Evolutionary conservation across 1,284 basidiomycete genomes (phyloP), one percentile per base, ranked within the genome.

Genomic region (Cutaneotrichosporon dermatis): DNA sequence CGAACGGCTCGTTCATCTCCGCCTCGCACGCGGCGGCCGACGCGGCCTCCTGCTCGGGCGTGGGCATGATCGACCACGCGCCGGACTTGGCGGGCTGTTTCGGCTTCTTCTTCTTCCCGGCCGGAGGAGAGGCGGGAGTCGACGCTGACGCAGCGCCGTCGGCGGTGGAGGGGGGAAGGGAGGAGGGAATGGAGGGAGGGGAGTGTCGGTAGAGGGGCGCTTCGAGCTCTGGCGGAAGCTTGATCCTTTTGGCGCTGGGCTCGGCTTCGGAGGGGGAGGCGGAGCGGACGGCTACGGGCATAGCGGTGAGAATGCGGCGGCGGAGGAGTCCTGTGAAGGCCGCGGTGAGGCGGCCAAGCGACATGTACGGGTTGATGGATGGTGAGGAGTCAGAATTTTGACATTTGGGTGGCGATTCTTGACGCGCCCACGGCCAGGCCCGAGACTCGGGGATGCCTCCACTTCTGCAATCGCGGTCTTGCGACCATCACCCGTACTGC

Each of bases 1-100:
- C 76, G 48, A 77, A 52, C 6, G 73, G 69, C 13, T 64, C 40
- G 0, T 25, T 36, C 75, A 79, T 78, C 36, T 70, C 58, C 41
- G 59, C 63, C 51, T 68, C 68, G 9, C 59, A 37, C 3, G 25
- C 37, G 2, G 55, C 58, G 3, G 55, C 40, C 1, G 48, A 52
- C 41, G 46, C 52, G 3, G 40, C 52, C n/a, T 59, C 58, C 16
- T 57, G 43, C 13, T 58, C 59, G 6, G 46, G 9, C 11, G 56
- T 51, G 25, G 54, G 58, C 44, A 39, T 39, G 9, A n/a, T 35
- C 7, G 41, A 34, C 43, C 36, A 45, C 6, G 36, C 8, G 11
- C 53, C 42, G 6, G 42, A 25, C 16, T 54, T 44, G n/a, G 43
- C 10, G 15, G 42, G 15, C 43, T 37, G 53, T 15, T 43, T 57